These are phyloP conservation scores for Aspergillus carlsbadensis DNA, from an alignment of 495 filamentous ascomycete species.

Conservation along the genomic window DNA sequence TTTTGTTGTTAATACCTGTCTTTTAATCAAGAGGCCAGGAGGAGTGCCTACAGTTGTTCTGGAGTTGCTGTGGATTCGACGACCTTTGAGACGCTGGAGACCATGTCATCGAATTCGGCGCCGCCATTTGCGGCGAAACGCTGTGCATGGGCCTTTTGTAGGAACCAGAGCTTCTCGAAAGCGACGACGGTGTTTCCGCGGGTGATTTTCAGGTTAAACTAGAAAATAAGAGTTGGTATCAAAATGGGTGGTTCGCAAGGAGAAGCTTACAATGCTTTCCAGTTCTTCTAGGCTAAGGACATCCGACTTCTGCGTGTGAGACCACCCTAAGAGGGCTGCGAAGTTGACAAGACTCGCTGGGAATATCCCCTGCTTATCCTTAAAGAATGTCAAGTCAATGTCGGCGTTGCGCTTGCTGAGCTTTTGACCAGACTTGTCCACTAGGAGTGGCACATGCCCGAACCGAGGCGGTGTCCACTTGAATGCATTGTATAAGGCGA, in stretches of 20 bases:
- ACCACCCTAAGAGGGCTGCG: constrained; percentile 84
- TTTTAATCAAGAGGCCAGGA: too few relatives aligned
- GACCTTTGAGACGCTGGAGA: constrained; percentile 33
- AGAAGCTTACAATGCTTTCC: constrained; percentile 56
- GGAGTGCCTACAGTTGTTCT: constrained; percentile 29
- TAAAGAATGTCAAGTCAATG: constrained; percentile 67
- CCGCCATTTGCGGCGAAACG: constrained; percentile 35
- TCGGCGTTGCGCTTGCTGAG: constrained; percentile 83
- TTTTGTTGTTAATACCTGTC: background rate
- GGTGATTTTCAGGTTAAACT: constrained; percentile 83
- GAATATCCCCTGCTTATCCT: constrained; percentile 63
- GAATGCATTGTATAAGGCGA: constrained; percentile 84
- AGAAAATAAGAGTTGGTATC: constrained; percentile 5
- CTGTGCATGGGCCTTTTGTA: constrained; percentile 72
- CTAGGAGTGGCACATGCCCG: constrained; percentile 84
- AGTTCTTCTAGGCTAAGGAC: constrained; percentile 70
- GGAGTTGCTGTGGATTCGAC: constrained; percentile 31
- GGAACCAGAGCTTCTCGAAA: constrained; percentile 74
- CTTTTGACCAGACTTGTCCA: constrained; percentile 73
- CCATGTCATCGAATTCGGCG: constrained; percentile 48
- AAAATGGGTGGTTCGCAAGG: background rate
- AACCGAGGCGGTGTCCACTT: constrained; percentile 81
- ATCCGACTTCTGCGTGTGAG: constrained; percentile 61
- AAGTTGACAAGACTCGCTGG: constrained; percentile 80
- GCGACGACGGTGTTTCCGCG: constrained; percentile 84